Conservation (phyloP, 2,329 filamentous ascomycete species). For the Drechmeria coniospora region DNA sequence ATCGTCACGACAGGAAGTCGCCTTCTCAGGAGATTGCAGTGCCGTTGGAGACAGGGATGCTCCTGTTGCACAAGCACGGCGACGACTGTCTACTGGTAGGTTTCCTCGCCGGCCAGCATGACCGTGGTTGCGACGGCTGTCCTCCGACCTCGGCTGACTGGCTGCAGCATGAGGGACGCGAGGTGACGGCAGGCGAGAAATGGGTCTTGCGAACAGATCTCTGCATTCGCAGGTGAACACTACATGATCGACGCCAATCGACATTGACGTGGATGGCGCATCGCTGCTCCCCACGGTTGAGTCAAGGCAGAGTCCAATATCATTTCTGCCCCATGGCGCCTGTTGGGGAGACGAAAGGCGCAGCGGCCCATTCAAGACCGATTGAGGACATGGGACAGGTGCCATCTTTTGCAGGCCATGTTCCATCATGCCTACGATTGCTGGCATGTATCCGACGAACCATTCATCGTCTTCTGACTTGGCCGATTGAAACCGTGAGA, state of each 20-base stretch:
- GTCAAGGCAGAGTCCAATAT: no score
- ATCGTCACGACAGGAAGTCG: conserved; percentile 48
- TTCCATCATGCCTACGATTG: no score
- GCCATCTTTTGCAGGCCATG: no score
- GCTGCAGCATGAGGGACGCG: conserved; percentile 59
- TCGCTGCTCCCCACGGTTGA: no score
- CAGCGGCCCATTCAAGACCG: no score
- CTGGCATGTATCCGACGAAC: no score
- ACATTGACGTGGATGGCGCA: not conserved
- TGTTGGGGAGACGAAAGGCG: no score
- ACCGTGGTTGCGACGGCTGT: not conserved
- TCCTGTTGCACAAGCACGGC: conserved; percentile 77
- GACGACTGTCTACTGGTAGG: conserved; percentile 67
- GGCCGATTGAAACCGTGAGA: no score
- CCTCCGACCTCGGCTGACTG: conserved; percentile 15
- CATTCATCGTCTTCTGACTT: no score
- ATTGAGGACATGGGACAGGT: no score
- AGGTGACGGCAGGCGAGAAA: conserved; percentile 70
- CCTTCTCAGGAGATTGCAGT: conserved; percentile 53
- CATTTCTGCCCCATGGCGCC: no score
- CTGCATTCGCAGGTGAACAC: conserved; percentile 45
- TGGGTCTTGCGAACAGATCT: conserved; percentile 83
- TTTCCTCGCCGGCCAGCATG: conserved; percentile 4
- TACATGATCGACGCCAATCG: no score
- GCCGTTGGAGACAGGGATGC: conserved; percentile 66